Conservation (phyloP, 2,329 filamentous ascomycete genomes). For the Hymenoscyphus fraxineus region DNA sequence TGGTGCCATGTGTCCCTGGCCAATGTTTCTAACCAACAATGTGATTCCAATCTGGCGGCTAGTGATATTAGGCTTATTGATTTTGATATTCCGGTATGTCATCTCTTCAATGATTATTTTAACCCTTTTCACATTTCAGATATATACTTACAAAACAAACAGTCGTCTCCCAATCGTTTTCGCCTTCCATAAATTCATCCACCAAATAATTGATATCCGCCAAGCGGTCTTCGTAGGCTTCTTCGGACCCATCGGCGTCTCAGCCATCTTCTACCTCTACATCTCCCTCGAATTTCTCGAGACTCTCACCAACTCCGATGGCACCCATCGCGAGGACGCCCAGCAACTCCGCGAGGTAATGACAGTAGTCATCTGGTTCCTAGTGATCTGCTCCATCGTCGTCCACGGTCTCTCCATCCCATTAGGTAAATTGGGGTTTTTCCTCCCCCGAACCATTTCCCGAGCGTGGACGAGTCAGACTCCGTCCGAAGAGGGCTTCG, state of each 20-base stretch:
- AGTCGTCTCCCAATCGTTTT: slow-evolving; percentile 71
- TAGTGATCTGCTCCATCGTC: slow-evolving; percentile 77
- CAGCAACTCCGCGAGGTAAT: slow-evolving; percentile 61
- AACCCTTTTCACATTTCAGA: not conserved
- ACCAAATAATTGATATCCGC: slow-evolving; percentile 68
- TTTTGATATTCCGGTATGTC: slow-evolving; percentile 63
- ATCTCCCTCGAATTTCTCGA: slow-evolving; percentile 72
- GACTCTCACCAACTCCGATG: slow-evolving; percentile 51
- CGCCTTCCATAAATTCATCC: slow-evolving; percentile 69
- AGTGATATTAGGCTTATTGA: slow-evolving; percentile 67
- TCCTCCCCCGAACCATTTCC: slow-evolving; percentile 62
- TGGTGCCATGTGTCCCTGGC: slow-evolving; percentile 81
- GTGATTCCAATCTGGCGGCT: slow-evolving; percentile 73
- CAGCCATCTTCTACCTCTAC: slow-evolving; percentile 86
- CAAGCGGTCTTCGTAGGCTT: slow-evolving; percentile 87
- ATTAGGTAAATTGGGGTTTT: slow-evolving; percentile 58
- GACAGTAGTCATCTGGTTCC: slow-evolving; percentile 77
- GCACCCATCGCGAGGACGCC: slow-evolving; percentile 61
- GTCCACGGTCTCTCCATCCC: slow-evolving; percentile 83
- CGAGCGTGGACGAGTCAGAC: slow-evolving; percentile 29
- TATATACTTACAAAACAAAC: slow-evolving; percentile 4
- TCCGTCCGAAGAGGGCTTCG: slow-evolving; percentile 17
- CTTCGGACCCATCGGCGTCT: slow-evolving; percentile 89
- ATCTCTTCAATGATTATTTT: too few species aligned
- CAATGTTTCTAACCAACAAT: slow-evolving; percentile 59